Evolutionary conservation across 2,329 filamentous ascomycete species (phyloP), one percentile per base, ranked within the genome.

Genomic region (Ophiostoma ulmi): DNA sequence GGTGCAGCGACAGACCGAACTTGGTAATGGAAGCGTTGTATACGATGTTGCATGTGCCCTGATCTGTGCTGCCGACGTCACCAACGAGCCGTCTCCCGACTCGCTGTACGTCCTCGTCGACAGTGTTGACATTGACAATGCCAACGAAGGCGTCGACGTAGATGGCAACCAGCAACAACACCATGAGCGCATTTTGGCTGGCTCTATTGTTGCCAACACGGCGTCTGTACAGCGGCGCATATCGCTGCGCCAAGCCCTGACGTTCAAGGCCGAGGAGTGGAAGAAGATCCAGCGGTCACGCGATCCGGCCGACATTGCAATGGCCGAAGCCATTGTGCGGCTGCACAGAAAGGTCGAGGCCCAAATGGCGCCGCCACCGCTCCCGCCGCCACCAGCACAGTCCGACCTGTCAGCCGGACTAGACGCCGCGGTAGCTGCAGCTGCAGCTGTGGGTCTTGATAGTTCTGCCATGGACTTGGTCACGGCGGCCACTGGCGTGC

Each of bases 21-120:
- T 82, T 0, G 86, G 86, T 5, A 87, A 86, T 73, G 87, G 85
- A 1, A 84, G 85, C 70, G 80, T 89, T 5, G 87, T 87, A 0
- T 86, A 93, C 70, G 91, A 94, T 75, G 83, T 93, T 11, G 90
- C 86, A 2, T 87, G 86, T 2, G 86, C 89, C 0, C 80, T 94
- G 8, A 83, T 94, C 11, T 92, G 90, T 76, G 87, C 90, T 0
- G 90, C 90, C 0, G 84, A 89, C 74, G 82, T 74, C 78, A 83
- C 71, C 75, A 80, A 83, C 74, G 79, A 81, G 69, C 77, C 77
- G 5, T 79, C 79, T 5, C 77, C 78, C 0, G 72, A 76, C 8
- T 75, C 77, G 20, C 71, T 78, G 20, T 70, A 44, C 22, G 70
- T 70, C 8, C 22, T 70, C 8, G 69, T 48, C 41, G 44, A 66